A percentile compares a stretch with the other conserved stretches of the same genome.
These are phyloP conservation scores for Lactarius sp. DNA, from an alignment of 768 basidiomycete species.

Conservation along the genomic window DNA sequence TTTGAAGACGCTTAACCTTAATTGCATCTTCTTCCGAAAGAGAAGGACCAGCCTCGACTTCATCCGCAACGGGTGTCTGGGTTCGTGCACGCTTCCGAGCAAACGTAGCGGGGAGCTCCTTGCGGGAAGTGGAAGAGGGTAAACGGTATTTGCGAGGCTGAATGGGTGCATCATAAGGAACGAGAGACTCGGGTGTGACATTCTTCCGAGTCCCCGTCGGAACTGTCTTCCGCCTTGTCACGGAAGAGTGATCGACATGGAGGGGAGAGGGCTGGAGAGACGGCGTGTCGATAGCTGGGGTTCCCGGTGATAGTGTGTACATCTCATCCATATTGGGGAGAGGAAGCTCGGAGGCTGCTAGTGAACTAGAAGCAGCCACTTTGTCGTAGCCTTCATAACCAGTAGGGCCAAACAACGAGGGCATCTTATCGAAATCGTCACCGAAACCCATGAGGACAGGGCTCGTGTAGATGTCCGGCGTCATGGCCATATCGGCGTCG, in stretches of 20 bases:
- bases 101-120: slow-evolving; percentile 70
- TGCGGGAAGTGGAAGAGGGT: slow-evolving; percentile 72
- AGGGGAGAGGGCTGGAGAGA: slow-evolving; percentile 35
- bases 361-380: background rate
- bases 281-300: slow-evolving; percentile 44
- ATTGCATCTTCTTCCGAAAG: slow-evolving; percentile 62
- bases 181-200: slow-evolving; percentile 56
- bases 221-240: slow-evolving; percentile 32
- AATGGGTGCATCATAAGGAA: slow-evolving; percentile 73
- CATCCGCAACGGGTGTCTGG: slow-evolving; percentile 42
- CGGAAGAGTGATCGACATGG: slow-evolving; percentile 15
- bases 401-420: slow-evolving; percentile 24
- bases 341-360: slow-evolving; percentile 18
- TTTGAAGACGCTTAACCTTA: slow-evolving; percentile 73
- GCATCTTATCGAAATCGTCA: slow-evolving; percentile 33
- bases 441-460: slow-evolving; percentile 38
- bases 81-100: slow-evolving; percentile 55
- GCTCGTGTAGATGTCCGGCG: slow-evolving; percentile 40
- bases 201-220: slow-evolving; percentile 73
- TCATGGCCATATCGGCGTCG: slow-evolving; percentile 32
- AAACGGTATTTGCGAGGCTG: slow-evolving; percentile 70
- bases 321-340: slow-evolving; percentile 35
- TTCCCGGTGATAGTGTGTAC: slow-evolving; percentile 48
- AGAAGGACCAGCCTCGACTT: slow-evolving; percentile 43
- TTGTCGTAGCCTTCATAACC: slow-evolving; percentile 22